A percentile compares a stretch with the other conserved stretches of the same genome.
phyloP scores from a whole-genome alignment of 164 flowering plant genomes.

The Magnolia changhungtana region DNA sequence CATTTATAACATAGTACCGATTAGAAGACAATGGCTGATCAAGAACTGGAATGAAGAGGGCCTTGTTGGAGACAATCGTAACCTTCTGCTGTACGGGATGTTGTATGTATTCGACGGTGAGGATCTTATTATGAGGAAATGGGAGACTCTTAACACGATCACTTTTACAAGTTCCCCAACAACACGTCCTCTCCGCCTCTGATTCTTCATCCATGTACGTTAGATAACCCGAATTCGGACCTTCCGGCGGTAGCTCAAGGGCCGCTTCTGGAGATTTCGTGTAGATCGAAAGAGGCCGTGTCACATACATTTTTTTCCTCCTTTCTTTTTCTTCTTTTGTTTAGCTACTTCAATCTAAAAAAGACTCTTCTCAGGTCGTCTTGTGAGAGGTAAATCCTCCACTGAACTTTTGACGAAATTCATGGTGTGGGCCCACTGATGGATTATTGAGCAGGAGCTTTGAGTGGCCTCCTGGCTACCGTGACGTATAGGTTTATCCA shows the following conservation, averaged over 20 bases:
- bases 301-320: constrained; percentile 31
- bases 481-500: no score
- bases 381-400: constrained; percentile 3
- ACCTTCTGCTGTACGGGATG: not conserved
- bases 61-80: constrained; percentile 9
- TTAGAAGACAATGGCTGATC: constrained; percentile 55
- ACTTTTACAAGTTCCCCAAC: constrained; percentile 9
- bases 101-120: constrained; percentile 12
- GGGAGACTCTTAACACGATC: constrained; percentile 24
- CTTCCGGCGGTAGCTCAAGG: constrained; percentile 27
- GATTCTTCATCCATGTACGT: constrained; percentile 33
- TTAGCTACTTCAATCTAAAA: no score
- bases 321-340: not conserved
- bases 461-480: no score
- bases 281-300: constrained; percentile 44
- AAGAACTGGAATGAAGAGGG: constrained; percentile 47
- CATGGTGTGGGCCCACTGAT: no score
- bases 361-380: no score
- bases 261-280: constrained; percentile 11
- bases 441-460: no score
- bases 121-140: constrained; percentile 39
- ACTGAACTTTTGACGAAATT: no score
- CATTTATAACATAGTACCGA: constrained; percentile 41
- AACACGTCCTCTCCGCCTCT: constrained; percentile 15
- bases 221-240: constrained; percentile 35